Evolutionary conservation across 257 asterid genomes (phyloP), one percentile per base, ranked within the genome.

Genomic region (Nicotiana knightiana): DNA sequence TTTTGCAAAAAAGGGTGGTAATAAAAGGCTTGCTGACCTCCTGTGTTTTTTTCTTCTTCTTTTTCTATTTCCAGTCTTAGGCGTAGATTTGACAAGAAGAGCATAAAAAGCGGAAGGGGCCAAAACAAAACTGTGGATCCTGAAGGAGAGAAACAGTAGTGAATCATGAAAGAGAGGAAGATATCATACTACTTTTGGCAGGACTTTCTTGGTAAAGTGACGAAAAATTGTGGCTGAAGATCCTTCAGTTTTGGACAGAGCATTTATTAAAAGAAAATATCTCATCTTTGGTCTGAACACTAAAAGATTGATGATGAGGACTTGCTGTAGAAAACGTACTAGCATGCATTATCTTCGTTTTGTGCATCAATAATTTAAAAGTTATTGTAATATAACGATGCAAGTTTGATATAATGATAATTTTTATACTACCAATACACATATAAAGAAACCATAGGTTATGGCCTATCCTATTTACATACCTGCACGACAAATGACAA

Each of bases 161-260:
- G 67, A 43, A 70, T 66, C 82, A 68, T 61, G 77, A 67, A 81
- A 81, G 35, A 59, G 68, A 63, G 81, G 71, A 66, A 59, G 76
- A 86, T 77, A 54, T 81, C 79, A 54, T 86, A 70, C 82, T 73
- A 73, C 75, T 78, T 84, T 81, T 86, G 82, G 85, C 66, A 77
- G 77, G 43, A 83, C 81, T 77, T 86, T 61, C 84, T 28, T 67
- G 37, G 35, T 37, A 28, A 64, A 77, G 53, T 48, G 18, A 64
- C 32, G 11, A 51, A 62, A 61, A 39, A 4, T 55, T 53, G 81
- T 75, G 82, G 88, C 64, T 70, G 78, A 39, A 68, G 54, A 77
- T 77, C 28, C 43, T 48, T 24, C 59, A 35, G 63, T 62, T 66
- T 55, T 30, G 21, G 54, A 62, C n/a, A 46, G 17, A 54, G 51